Evolutionary conservation across 2,329 filamentous ascomycete genomes (phyloP).

Genomic region (Colletotrichum sp.): DNA sequence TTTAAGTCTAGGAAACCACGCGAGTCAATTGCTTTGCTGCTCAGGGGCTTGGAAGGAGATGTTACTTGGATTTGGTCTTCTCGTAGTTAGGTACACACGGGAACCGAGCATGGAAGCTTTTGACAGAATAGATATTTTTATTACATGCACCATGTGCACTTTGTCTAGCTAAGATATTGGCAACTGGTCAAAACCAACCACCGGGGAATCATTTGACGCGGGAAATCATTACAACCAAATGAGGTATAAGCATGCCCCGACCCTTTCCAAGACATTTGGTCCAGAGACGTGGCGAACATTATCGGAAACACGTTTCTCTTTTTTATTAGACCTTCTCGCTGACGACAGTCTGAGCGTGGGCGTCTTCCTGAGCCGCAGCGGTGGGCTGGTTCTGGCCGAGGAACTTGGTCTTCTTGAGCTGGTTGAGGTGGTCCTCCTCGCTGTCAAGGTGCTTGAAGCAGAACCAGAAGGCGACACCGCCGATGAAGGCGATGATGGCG

Average conservation of each 20-base stretch:
- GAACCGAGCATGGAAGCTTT: too few relatives aligned
- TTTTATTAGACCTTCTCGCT: slow-evolving; percentile 4
- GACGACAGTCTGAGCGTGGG: background rate
- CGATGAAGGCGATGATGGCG: slow-evolving; percentile 65
- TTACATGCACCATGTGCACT: slow-evolving; percentile 12
- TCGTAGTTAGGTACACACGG: too few relatives aligned
- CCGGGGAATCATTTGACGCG: slow-evolving; percentile 22
- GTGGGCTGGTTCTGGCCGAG: slow-evolving; percentile 44
- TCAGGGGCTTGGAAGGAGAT: too few relatives aligned
- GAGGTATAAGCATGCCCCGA: background rate
- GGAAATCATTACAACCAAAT: slow-evolving; percentile 19
- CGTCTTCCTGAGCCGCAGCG: slow-evolving; percentile 12
- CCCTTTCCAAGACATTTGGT: background rate
- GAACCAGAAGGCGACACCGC: slow-evolving; percentile 71
- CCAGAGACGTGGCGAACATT: background rate
- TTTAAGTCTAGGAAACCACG: too few relatives aligned
- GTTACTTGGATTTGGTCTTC: too few relatives aligned
- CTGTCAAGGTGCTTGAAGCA: slow-evolving; percentile 68
- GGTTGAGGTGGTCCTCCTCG: slow-evolving; percentile 73
- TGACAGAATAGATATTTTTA: background rate
- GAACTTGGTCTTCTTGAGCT: slow-evolving; percentile 53
- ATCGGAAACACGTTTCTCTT: background rate
- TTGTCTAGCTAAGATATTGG: slow-evolving; percentile 6
- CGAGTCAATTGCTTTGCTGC: too few relatives aligned
- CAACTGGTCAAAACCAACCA: background rate